Evolutionary conservation across 345 rosid species (phyloP).

Genomic region (Lepidium sativum): DNA sequence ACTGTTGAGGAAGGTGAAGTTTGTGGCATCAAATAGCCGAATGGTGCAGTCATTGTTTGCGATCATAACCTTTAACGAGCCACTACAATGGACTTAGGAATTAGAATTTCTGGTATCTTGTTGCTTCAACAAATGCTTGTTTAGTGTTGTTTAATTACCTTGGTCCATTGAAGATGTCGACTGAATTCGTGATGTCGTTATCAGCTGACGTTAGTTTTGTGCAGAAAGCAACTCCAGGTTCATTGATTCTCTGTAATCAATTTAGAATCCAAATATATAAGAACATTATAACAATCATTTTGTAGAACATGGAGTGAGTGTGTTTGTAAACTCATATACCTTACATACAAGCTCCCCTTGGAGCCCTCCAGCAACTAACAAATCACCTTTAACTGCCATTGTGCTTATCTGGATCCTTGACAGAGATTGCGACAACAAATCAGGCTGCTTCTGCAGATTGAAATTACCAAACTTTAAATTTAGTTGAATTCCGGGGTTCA

Average conservation of each 20-base stretch:
- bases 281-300: neutral
- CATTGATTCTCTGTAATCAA: conserved; percentile 38
- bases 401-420: conserved; percentile 92
- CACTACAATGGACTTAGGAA: conserved; percentile 36
- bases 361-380: conserved; percentile 87
- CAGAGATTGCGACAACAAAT: conserved; percentile 38
- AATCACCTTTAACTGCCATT: conserved; percentile 70
- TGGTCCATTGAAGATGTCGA: conserved; percentile 50
- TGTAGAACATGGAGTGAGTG: neutral
- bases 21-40: conserved; percentile 54
- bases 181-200: conserved; percentile 83
- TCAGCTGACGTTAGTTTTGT: conserved; percentile 58
- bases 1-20: conserved; percentile 43
- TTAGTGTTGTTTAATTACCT: conserved; percentile 26
- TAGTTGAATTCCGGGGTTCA: neutral
- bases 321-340: conserved; percentile 35
- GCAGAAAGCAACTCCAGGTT: conserved; percentile 71
- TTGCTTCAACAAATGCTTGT: too few relatives aligned
- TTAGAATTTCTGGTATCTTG: too few relatives aligned
- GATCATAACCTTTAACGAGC: conserved; percentile 51
- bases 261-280: neutral
- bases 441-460: conserved; percentile 42
- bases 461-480: too few relatives aligned
- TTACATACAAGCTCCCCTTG: conserved; percentile 93
- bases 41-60: conserved; percentile 77